Base-by-base conservation (phyloP, 805 yeast species). In the Myxozyma lipomycoides region DNA sequence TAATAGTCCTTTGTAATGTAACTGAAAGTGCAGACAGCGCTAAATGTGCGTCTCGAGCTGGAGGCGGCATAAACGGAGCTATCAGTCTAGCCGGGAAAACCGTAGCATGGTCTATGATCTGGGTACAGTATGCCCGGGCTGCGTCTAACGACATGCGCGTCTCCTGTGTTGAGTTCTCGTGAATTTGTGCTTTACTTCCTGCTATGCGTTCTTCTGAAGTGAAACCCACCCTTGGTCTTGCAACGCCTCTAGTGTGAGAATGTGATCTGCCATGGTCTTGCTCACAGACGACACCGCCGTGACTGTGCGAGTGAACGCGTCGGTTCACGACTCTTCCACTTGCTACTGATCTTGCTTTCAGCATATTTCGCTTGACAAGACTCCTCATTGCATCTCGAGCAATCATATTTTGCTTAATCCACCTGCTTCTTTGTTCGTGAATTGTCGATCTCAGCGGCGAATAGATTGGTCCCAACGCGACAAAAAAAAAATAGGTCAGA, bases 11-110 rank as follows among this genome's bases (percentile, higher is more conserved):
- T 21, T 43, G 47, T 19, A 55, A 46, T 7, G 52, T 40, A 23
- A 32, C 12, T 7, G 43, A 4, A 9, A 87, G 79, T 0, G 84
- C 82, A 35, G 82, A 69, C 28, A 83, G 70, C 0, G 86, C 95
- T 12, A 83, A 52, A 57, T 76, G 83, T 1, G 82, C 75, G 59
- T 81, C 80, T 56, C 82, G 73, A 1, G 83, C 76, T 9, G 80
- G 81, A 32, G 70, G 72, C 2, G 95, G 95, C 25, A 84, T 70
- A 61, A 86, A 84, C 43, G 84, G 83, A 1, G 84, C 77, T 22
- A 86, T 68, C 17, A 86, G 66, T 49, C 77, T 77, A 1, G 90
- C 43, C 10, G 56, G 28, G 21, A 32, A 18, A 4, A 38, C 32
- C 17, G 45, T 25, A 19, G 39, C 30, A 19, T 32, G 10, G 15